Evolutionary conservation across 163 green algal species (phyloP).

Genomic region (Chlorella variabilis): DNA sequence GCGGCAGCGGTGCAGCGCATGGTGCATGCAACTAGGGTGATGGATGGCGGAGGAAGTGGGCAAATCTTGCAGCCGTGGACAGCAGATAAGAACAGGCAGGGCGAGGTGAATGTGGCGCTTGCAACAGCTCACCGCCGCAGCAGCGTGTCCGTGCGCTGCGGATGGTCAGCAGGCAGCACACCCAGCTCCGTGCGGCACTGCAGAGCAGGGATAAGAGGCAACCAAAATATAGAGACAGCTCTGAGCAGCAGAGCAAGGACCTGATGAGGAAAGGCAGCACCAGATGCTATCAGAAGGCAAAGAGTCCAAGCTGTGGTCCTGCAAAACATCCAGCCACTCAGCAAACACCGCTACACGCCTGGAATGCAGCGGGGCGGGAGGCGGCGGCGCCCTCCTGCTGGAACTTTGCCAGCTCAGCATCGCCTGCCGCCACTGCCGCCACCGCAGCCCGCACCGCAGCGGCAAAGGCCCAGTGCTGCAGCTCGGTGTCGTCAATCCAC

Average conservation of each 20-base stretch:
- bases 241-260: neutral
- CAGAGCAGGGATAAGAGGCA: neutral
- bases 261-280: neutral
- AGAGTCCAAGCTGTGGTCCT: too few relatives aligned
- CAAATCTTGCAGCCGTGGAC: too few relatives aligned
- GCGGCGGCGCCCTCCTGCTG: conserved; percentile 8
- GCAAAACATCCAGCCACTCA: neutral
- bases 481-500: conserved; percentile 56
- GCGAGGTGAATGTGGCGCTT: too few relatives aligned
- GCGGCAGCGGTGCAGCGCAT: conserved; percentile 14
- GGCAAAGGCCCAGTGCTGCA: conserved; percentile 54
- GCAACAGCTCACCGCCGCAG: conserved; percentile 10
- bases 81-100: too few relatives aligned
- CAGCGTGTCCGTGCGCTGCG: conserved; percentile 23
- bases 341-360: neutral
- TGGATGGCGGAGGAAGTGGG: too few relatives aligned
- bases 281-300: neutral
- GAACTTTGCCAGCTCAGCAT: conserved; percentile 2
- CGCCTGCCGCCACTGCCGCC: conserved; percentile 12
- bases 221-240: neutral
- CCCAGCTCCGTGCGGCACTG: conserved; percentile 58
- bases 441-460: conserved; percentile 18
- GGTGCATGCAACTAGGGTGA: too few relatives aligned
- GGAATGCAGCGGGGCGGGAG: neutral
- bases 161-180: conserved; percentile 57